Base-by-base conservation (phyloP, 164 flowering plant species). In the Paratinospora sagittata region DNA sequence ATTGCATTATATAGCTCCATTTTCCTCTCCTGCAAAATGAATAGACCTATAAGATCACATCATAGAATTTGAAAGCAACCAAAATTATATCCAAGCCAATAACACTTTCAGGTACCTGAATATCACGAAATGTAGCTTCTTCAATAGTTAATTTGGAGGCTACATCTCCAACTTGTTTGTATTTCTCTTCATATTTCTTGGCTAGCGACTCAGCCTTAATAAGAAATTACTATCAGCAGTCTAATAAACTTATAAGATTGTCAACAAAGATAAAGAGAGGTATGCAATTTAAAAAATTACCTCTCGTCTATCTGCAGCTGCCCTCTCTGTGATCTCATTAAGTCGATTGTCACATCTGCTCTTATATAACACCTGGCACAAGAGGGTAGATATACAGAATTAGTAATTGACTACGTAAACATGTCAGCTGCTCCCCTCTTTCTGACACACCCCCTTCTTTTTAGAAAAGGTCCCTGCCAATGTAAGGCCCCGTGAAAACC, bases 151-250 rank as follows among this genome's bases (percentile, higher is more conserved):
- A n/a, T n/a, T n/a, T n/a, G n/a, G n/a, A n/a, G n/a, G n/a, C n/a
- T n/a, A n/a, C n/a, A n/a, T n/a, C n/a, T n/a, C n/a, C n/a, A n/a
- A n/a, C n/a, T n/a, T n/a, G n/a, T n/a, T n/a, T n/a, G n/a, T n/a
- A n/a, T n/a, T n/a, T n/a, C n/a, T n/a, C n/a, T n/a, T n/a, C n/a
- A n/a, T n/a, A n/a, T n/a, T 92, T 95, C 83, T 90, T 95, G n/a
- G 74, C 82, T 58, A 89, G 81, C 52, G 81, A 71, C 78, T 92
- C 97, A 17, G 85, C 93, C 98, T 95, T 82, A 71, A 79, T 71
- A 19, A 73, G 39, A 78, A 55, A 64, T 23, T 55, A 47, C 60
- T 33, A 26, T 27, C 24, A 65, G 41, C 19, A 63, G 23, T 63
- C 52, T 3, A 57, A 70, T 34, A 73, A 0, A 52, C 58, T 16